Evolutionary conservation across 116 monocot species (phyloP).

Genomic region (Dioscorea cayenensis): DNA sequence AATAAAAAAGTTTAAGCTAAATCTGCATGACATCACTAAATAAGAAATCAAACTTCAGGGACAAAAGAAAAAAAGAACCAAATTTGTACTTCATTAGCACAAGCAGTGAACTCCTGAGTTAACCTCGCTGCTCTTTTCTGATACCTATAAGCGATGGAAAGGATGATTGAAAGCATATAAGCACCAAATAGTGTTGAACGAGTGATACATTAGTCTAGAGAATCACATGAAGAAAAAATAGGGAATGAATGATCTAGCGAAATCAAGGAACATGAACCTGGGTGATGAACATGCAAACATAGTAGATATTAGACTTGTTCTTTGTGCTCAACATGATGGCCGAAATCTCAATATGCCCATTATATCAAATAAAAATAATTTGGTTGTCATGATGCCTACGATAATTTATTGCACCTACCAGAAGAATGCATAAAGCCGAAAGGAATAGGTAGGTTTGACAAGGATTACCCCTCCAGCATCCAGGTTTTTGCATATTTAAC

Average conservation of each 20-base stretch:
- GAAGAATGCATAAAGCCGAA: background rate
- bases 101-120: conserved; percentile 74
- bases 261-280: background rate
- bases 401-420: background rate
- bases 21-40: background rate
- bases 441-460: background rate
- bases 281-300: background rate
- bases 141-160: conserved; percentile 36
- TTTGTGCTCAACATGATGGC: background rate
- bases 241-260: background rate
- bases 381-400: background rate
- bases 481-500: background rate
- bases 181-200: background rate
- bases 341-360: background rate
- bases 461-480: background rate
- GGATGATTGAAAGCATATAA: background rate
- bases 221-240: background rate
- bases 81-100: conserved; percentile 75
- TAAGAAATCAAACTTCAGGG: background rate
- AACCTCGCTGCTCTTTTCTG: conserved; percentile 82
- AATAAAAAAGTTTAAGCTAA: background rate
- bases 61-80: conserved; percentile 5
- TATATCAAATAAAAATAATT: background rate
- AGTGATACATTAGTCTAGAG: background rate
- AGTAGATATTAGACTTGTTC: background rate